These are phyloP conservation scores for Vicia villosa DNA, from an alignment of 306 rosid species.

Conservation along the genomic window DNA sequence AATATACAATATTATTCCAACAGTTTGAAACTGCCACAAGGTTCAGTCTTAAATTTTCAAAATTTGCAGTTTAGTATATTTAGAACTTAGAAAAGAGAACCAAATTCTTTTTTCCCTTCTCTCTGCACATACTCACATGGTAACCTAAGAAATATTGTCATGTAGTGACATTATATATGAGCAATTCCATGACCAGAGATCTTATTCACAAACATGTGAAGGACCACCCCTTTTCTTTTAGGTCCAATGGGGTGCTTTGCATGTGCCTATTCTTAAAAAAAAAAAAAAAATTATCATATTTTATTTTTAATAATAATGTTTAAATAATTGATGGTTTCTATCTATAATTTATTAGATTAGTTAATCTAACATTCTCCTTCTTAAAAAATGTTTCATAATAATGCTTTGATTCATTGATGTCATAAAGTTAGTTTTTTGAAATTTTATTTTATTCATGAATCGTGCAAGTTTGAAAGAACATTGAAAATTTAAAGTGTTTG, in stretches of 20 bases:
- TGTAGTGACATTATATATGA: conserved; percentile 51
- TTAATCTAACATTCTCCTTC: too few species aligned
- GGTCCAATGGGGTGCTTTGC: conserved; percentile 77
- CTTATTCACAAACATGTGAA: conserved; percentile 83
- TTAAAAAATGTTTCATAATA: too few species aligned
- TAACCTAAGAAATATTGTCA: conserved; percentile 50
- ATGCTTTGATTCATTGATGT: too few species aligned
- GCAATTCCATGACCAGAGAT: conserved; percentile 53
- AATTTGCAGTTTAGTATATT: conserved; percentile 44
- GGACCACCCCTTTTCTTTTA: conserved; percentile 49
- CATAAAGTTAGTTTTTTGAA: too few species aligned
- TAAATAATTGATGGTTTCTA: too few species aligned
- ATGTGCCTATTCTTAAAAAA: conserved; percentile 53
- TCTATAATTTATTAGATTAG: too few species aligned
- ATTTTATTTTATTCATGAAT: too few species aligned
- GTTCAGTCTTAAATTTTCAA: conserved; percentile 51
- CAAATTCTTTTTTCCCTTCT: conserved; percentile 32
- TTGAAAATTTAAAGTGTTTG: too few species aligned
- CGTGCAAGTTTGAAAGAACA: too few species aligned
- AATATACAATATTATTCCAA: conserved; percentile 47
- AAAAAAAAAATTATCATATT: background rate
- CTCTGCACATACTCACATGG: conserved; percentile 68
- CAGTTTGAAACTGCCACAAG: conserved; percentile 44
- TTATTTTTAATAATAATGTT: too few species aligned
- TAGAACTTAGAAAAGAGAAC: conserved; percentile 41